Conservation (phyloP, 1,284 basidiomycete genomes). For the Ganoderma resinaceum region DNA sequence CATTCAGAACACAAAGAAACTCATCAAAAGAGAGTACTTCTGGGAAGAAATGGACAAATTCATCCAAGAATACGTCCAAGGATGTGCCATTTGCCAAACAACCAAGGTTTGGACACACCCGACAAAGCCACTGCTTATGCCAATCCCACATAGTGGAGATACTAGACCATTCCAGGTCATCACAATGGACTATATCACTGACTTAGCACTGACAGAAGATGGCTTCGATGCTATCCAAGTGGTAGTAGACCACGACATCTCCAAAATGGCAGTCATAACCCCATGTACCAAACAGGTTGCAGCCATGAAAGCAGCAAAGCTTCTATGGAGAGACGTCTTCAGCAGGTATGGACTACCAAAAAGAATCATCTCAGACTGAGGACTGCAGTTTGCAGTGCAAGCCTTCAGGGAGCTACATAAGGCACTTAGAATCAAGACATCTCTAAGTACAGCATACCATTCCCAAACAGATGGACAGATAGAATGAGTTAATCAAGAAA, state of each 20-base stretch:
- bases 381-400: too few species aligned
- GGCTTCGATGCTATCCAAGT: neutral
- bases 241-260: neutral
- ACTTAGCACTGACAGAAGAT: neutral
- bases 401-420: too few species aligned
- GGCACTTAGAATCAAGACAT: too few species aligned
- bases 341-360: neutral
- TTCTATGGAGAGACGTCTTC: neutral
- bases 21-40: slow-evolving; percentile 7
- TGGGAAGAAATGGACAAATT: slow-evolving; percentile 48
- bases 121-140: neutral
- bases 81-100: slow-evolving; percentile 6
- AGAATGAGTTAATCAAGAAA: slow-evolving; percentile 40
- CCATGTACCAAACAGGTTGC: slow-evolving; percentile 40
- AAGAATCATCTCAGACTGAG: slow-evolving; percentile 8
- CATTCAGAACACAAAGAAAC: slow-evolving; percentile 6
- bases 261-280: neutral
- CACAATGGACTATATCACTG: neutral
- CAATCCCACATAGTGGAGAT: neutral
- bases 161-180: neutral
- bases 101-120: neutral
- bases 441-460: slow-evolving; percentile 28
- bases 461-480: slow-evolving; percentile 44
- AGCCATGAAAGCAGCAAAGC: slow-evolving; percentile 34
- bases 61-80: slow-evolving; percentile 42